phyloP scores from a whole-genome alignment of 2,329 filamentous ascomycete genomes.

The Didymella pinodella region DNA sequence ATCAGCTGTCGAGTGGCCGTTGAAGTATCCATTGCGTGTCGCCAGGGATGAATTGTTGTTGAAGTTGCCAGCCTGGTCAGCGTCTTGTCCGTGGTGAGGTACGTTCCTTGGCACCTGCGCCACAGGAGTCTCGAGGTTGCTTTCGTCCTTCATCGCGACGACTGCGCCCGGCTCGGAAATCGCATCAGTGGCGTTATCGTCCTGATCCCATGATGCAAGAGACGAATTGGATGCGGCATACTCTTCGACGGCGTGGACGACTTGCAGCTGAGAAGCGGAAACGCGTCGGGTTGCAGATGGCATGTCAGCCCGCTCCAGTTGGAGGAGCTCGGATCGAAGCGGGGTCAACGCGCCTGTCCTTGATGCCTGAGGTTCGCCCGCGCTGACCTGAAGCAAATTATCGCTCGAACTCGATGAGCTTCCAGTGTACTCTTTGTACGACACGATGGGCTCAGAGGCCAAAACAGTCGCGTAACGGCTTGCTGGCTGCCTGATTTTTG shows the following conservation, averaged over 20 bases:
- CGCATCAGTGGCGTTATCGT: conserved; percentile 36
- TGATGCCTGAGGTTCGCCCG: conserved; percentile 15
- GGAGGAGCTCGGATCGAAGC: conserved; percentile 7
- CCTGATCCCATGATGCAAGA: conserved; percentile 44
- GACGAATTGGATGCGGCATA: conserved; percentile 42
- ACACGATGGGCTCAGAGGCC: conserved; percentile 16
- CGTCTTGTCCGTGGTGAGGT: conserved; percentile 24
- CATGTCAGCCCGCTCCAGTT: conserved; percentile 9
- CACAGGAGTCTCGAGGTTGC: conserved; percentile 38
- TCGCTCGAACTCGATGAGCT: conserved; percentile 14
- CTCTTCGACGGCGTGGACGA: conserved; percentile 45
- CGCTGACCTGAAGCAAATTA: conserved; percentile 9
- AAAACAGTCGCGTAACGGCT: conserved; percentile 13
- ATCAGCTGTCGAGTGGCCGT: conserved; percentile 15
- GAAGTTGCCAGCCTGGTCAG: conserved; percentile 29
- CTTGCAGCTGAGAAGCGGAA: conserved; percentile 35
- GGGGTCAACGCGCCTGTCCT: conserved; percentile 15
- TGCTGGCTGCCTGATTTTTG: conserved; percentile 19
- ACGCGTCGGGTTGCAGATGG: conserved; percentile 21
- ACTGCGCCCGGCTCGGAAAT: conserved; percentile 35
- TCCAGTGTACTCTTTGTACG: conserved; percentile 19
- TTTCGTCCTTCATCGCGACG: conserved; percentile 39
- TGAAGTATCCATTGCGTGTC: conserved; percentile 26
- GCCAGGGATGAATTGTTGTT: conserved; percentile 22
- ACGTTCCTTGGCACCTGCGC: conserved; percentile 34